phyloP scores from a whole-genome alignment of 108 stramenopile genomes.

The Discostella stelligeroides region DNA sequence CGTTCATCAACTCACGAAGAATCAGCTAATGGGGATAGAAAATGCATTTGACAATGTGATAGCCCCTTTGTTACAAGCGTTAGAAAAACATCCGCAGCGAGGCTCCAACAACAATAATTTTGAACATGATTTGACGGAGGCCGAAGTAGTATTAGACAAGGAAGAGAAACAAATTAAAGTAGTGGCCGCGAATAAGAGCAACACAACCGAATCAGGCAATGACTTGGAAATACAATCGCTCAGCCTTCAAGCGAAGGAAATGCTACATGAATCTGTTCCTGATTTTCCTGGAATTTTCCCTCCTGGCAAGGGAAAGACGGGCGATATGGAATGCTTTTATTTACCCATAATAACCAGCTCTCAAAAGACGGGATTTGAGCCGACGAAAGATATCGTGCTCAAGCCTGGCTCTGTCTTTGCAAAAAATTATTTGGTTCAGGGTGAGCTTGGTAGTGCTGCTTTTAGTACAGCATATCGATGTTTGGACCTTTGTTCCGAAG shows the following conservation, averaged over 20 bases:
- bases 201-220: slow-evolving; percentile 22
- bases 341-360: slow-evolving; percentile 86
- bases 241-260: slow-evolving; percentile 18
- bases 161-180: slow-evolving; percentile 42
- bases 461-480: slow-evolving; percentile 95
- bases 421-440: slow-evolving; percentile 90
- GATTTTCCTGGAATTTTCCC: slow-evolving; percentile 74
- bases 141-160: slow-evolving; percentile 66
- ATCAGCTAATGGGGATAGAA: slow-evolving; percentile 69
- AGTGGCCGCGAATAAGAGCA: slow-evolving; percentile 22
- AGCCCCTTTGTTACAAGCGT: slow-evolving; percentile 43
- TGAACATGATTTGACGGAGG: slow-evolving; percentile 73
- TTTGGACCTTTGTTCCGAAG: slow-evolving; percentile 80
- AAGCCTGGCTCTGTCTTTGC: slow-evolving; percentile 86
- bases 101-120: slow-evolving; percentile 57
- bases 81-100: slow-evolving; percentile 37
- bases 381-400: slow-evolving; percentile 82
- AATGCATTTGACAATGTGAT: slow-evolving; percentile 71
- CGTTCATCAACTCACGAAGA: slow-evolving; percentile 65
- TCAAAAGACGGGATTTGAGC: slow-evolving; percentile 88
- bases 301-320: slow-evolving; percentile 71
- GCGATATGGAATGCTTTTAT: slow-evolving; percentile 82
- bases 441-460: slow-evolving; percentile 92
- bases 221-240: slow-evolving; percentile 27
- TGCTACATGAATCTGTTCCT: slow-evolving; percentile 38